A percentile compares a stretch with the other conserved stretches of the same genome.
These are phyloP conservation scores for Hypsizygus marmoreus DNA, from an alignment of 768 basidiomycete species.

Conservation along the genomic window DNA sequence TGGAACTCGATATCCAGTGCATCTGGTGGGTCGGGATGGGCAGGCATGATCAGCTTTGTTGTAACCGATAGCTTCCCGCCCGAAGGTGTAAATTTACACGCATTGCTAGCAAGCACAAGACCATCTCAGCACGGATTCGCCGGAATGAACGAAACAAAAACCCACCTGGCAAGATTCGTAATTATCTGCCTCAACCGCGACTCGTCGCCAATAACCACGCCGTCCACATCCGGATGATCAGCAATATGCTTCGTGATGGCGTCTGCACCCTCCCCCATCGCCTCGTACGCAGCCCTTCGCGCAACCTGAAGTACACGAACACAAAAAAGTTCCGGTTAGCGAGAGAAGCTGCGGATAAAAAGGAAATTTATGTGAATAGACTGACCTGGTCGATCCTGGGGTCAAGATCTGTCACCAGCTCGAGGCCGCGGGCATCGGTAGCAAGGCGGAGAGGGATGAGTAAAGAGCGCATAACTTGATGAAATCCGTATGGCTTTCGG, in stretches of 20 bases:
- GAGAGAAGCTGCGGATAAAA: background rate
- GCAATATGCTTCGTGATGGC: conserved; percentile 41
- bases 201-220: conserved; percentile 82
- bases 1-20: background rate
- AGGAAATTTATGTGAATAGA: background rate
- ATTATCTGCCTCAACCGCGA: conserved; percentile 78
- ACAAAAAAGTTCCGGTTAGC: too few species aligned
- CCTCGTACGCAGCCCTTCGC: conserved; percentile 58
- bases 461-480: conserved; percentile 74
- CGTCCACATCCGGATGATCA: conserved; percentile 54
- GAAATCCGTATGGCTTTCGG: conserved; percentile 68
- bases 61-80: conserved; percentile 69
- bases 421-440: conserved; percentile 65
- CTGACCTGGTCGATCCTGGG: conserved; percentile 61
- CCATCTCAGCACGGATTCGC: background rate
- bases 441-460: conserved; percentile 69
- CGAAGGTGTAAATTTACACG: conserved; percentile 75
- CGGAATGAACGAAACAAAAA: background rate
- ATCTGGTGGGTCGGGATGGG: background rate
- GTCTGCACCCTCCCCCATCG: conserved; percentile 51
- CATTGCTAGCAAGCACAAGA: conserved; percentile 59
- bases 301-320: conserved; percentile 46
- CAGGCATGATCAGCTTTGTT: conserved; percentile 58
- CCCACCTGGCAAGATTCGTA: conserved; percentile 79
- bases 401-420: conserved; percentile 72